Percentiles rank a stretch among this genome's conserved stretches.
Evolutionary conservation across 1,284 basidiomycete species (phyloP).

Genomic region (Sanghuangporus sanghuang): DNA sequence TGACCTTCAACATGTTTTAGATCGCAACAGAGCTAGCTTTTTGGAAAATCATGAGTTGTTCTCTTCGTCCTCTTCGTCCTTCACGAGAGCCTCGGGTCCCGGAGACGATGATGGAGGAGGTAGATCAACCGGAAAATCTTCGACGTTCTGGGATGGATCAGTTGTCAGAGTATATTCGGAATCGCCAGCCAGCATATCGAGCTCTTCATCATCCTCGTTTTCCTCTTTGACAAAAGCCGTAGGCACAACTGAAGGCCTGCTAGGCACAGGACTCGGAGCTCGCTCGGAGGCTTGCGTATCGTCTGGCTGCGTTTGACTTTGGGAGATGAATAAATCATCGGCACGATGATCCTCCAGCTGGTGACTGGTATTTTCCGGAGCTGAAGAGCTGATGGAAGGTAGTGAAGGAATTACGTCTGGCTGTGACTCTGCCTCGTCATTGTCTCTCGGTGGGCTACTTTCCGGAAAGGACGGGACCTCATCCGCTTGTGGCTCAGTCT

Average conservation of each 20-base stretch:
- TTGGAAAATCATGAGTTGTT: not conserved
- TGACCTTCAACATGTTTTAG: not conserved
- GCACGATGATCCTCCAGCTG: no score
- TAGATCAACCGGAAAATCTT: not conserved
- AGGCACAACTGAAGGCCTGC: no score
- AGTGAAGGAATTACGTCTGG: no score
- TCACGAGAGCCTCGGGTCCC: not conserved
- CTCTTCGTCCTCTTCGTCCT: conserved; percentile 4
- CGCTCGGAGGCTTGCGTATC: not conserved
- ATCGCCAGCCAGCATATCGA: conserved; percentile 6
- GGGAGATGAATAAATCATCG: no score
- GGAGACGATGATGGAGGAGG: conserved; percentile 3
- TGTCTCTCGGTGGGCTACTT: not conserved
- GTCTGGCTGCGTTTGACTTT: not conserved
- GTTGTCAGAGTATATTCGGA: not conserved
- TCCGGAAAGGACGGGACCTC: not conserved
- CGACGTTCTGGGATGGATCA: not conserved
- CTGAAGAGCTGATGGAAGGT: not conserved
- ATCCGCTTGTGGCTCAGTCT: not conserved
- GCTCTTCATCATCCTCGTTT: not conserved
- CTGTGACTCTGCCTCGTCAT: not conserved
- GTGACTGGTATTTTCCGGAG: no score
- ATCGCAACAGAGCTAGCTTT: not conserved
- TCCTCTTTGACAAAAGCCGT: not conserved
- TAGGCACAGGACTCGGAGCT: no score